Evolutionary conservation across 805 yeast species (phyloP).

Genomic region (Yarrowia deformans): DNA sequence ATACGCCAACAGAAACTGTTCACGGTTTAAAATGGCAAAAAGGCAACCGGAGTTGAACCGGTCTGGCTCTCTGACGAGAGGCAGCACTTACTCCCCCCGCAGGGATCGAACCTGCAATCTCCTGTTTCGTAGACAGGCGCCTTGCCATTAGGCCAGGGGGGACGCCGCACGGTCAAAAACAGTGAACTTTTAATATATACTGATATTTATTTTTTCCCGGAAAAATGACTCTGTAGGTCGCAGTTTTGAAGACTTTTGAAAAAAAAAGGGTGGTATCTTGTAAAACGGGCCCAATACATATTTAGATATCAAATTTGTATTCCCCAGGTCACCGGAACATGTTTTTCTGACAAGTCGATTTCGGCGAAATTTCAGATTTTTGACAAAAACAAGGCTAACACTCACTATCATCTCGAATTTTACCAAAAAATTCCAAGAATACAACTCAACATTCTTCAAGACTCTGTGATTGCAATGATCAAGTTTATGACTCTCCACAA

Average conservation of each 20-base stretch:
- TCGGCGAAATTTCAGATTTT: background rate
- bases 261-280: background rate
- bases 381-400: background rate
- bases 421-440: background rate
- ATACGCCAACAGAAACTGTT: background rate
- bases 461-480: background rate
- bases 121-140: slow-evolving; percentile 40
- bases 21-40: background rate
- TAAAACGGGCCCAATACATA: background rate
- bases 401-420: background rate
- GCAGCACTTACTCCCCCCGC: slow-evolving; percentile 31
- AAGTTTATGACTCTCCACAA: background rate
- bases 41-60: slow-evolving; percentile 31
- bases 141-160: slow-evolving; percentile 40
- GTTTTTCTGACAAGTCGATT: background rate
- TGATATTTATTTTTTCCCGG: background rate
- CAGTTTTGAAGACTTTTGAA: background rate
- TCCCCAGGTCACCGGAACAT: background rate
- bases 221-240: background rate
- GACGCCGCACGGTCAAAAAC: background rate
- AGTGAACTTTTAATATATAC: slow-evolving; percentile 1
- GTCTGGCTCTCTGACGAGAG: slow-evolving; percentile 15
- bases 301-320: background rate
- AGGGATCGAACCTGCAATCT: slow-evolving; percentile 40
- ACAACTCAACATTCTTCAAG: no score